phyloP scores from a whole-genome alignment of 192 early-diverging fungal species.

The Glomus cerebriforme region DNA sequence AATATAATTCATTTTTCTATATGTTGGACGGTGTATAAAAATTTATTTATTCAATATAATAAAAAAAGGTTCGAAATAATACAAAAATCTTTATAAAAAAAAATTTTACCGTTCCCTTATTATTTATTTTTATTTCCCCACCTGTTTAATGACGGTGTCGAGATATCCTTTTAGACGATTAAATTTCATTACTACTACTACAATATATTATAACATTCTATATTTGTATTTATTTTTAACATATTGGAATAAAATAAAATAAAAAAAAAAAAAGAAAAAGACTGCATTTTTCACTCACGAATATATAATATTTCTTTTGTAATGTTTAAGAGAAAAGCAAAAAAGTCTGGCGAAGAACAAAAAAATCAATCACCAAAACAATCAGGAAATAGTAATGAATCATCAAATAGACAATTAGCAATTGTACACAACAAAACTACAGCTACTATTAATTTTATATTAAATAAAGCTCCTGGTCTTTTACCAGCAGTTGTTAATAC shows the following conservation, averaged over 20 bases:
- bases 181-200: background rate
- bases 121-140: background rate
- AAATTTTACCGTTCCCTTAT: background rate
- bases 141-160: background rate
- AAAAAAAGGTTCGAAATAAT: background rate
- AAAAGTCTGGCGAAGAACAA: background rate
- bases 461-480: background rate
- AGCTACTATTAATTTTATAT: background rate
- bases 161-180: background rate
- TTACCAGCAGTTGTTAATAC: background rate
- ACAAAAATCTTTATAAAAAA: background rate
- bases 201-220: background rate
- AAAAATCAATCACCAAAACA: background rate
- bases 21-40: background rate
- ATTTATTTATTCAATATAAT: background rate
- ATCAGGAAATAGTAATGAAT: constrained; percentile 6
- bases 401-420: background rate
- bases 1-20: background rate
- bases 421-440: background rate
- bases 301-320: background rate
- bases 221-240: background rate
- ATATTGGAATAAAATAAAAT: background rate
- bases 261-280: background rate
- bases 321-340: background rate
- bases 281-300: background rate